phyloP scores from a whole-genome alignment of 108 stramenopile genomes.

The Nannochloropsis salina region DNA sequence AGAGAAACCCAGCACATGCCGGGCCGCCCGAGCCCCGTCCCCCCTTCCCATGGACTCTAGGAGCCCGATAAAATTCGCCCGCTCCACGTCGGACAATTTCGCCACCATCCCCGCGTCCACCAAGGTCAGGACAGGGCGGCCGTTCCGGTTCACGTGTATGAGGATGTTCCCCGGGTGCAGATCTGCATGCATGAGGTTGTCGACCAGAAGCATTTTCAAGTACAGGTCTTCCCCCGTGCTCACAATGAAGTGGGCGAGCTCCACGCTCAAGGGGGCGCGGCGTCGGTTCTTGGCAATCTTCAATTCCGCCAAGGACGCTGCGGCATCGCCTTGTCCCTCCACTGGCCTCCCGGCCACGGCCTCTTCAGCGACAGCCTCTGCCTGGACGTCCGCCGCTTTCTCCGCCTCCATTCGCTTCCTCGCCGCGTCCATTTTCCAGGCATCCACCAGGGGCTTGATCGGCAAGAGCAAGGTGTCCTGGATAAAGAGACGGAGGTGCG shows the following conservation, averaged over 20 bases:
- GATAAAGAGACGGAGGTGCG: not conserved
- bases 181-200: conserved; percentile 75
- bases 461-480: not conserved
- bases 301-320: conserved; percentile 4
- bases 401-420: not conserved
- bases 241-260: conserved; percentile 59
- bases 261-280: not conserved
- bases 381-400: not conserved
- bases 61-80: conserved; percentile 65
- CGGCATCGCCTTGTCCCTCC: not conserved
- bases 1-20: conserved; percentile 61
- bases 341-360: not conserved
- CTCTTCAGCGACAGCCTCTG: not conserved
- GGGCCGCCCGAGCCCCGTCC: conserved; percentile 61
- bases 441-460: not conserved
- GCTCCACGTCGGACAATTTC: conserved; percentile 57
- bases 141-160: conserved; percentile 30
- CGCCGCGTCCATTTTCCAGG: not conserved
- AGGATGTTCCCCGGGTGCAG: conserved; percentile 67
- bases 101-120: conserved; percentile 87
- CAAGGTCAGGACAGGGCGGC: conserved; percentile 47
- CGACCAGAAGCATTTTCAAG: conserved; percentile 74
- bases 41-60: conserved; percentile 64
- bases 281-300: not conserved
- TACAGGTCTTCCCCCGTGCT: conserved; percentile 66